Evolutionary conservation across 352 stramenopile species (phyloP), one percentile per base, ranked within the genome.

Genomic region (Plasmopara halstedii): DNA sequence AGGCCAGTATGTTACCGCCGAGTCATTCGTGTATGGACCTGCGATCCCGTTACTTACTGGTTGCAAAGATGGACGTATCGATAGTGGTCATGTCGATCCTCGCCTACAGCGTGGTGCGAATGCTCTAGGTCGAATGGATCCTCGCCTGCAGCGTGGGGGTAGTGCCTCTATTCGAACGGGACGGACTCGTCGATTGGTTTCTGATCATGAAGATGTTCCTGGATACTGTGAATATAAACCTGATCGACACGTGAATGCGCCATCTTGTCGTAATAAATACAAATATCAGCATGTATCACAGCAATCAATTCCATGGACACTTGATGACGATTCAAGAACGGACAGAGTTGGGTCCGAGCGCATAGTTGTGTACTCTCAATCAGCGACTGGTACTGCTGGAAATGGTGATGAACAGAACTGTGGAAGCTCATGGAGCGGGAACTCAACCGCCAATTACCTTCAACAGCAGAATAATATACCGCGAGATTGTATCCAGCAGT

Each of bases 321-420:
- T 36, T 39, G 42, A 56, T 40, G 39, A 23, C 17, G 59, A 59
- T 27, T 42, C 34, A 15, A 50, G 40, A 22, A 39, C 45, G 43
- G 54, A 63, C 19, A 63, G 38, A 29, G 38, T 49, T 38, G 50
- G 38, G 0, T 18, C 63, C 21, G 64, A 73, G 38, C 64, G 64
- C 4, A 52, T 70, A 23, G 64, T 70, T 18, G 64, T 67, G 21
- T 73, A 70, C 29, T 67, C 56, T 5, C 55, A 63, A 18, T 47
- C 52, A 6, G 50, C 46, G 10, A 17, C 34, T 8, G 43, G 15
- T 14, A 48, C 44, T 21, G 35, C 21, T 6, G 42, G 18, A 5
- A 31, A 62, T 23, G 34, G 46, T 42, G 46, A 42, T n/a, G 56
- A 34, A 7, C 60, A 62, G 36, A 57, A 54, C 47, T 33, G 19